These are phyloP conservation scores for Climacium dendroides DNA, from an alignment of 225 moss, liverwort and hornwort species.

Conservation along the genomic window DNA sequence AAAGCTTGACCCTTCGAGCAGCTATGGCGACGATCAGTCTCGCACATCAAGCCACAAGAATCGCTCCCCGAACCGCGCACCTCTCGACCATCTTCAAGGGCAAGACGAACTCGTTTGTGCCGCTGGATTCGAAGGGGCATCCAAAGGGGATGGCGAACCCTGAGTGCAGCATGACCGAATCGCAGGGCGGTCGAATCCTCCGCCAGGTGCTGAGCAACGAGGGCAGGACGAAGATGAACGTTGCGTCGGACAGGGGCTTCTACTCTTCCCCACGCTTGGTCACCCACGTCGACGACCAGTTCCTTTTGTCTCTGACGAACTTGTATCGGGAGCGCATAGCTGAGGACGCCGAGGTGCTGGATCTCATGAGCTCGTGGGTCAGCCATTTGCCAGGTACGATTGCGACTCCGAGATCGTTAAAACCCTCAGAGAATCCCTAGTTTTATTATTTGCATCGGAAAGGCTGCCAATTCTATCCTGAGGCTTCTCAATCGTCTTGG, in stretches of 20 bases:
- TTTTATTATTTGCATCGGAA: neutral
- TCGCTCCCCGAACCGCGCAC: neutral
- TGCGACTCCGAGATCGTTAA: neutral
- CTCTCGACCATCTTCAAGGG: neutral
- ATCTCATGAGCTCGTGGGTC: slow-evolving; percentile 79
- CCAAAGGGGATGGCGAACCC: neutral
- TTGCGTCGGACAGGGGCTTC: slow-evolving; percentile 46
- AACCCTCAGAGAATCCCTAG: neutral
- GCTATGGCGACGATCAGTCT: slow-evolving; percentile 16
- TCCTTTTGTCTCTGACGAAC: slow-evolving; percentile 33
- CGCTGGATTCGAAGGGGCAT: neutral
- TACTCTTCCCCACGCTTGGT: slow-evolving; percentile 51
- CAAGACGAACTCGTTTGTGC: neutral
- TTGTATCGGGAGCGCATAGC: slow-evolving; percentile 48
- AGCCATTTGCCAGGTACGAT: slow-evolving; percentile 53
- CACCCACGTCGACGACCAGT: slow-evolving; percentile 57
- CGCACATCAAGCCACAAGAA: neutral
- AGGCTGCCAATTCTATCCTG: neutral
- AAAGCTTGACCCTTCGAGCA: neutral
- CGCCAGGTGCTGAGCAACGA: slow-evolving; percentile 49
- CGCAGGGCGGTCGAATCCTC: slow-evolving; percentile 29
- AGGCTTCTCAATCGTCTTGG: neutral
- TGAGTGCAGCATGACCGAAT: slow-evolving; percentile 24
- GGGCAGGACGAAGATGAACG: slow-evolving; percentile 43
- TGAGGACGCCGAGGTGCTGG: slow-evolving; percentile 44